Conservation (phyloP, 129 eudicot species). For the Logfia minima region DNA sequence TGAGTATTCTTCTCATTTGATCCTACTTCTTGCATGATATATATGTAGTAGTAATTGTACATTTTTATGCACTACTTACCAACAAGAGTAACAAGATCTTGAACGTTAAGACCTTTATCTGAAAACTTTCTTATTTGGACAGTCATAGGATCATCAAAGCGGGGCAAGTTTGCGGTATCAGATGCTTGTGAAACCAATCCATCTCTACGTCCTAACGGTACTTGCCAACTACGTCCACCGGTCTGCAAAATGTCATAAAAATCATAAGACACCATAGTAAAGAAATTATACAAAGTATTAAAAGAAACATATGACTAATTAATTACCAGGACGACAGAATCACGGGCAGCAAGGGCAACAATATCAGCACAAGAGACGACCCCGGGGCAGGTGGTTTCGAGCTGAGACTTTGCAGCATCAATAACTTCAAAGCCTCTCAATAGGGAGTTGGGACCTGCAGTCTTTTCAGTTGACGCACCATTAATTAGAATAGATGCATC, state of each 20-base stretch:
- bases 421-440: conserved; percentile 68
- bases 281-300: neutral
- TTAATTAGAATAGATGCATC: conserved; percentile 64
- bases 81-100: conserved; percentile 77
- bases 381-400: conserved; percentile 26
- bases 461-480: conserved; percentile 54
- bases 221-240: conserved; percentile 52
- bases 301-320: neutral
- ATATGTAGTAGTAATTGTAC: neutral
- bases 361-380: conserved; percentile 32
- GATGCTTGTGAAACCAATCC: conserved; percentile 67
- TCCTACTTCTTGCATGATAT: neutral
- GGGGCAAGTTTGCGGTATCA: conserved; percentile 56
- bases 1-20: no score
- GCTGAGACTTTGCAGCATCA: conserved; percentile 42
- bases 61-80: conserved; percentile 40
- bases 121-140: conserved; percentile 49
- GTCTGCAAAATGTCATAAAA: conserved; percentile 28
- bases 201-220: conserved; percentile 73
- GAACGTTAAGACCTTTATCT: conserved; percentile 45
- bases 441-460: conserved; percentile 40
- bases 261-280: neutral
- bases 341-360: conserved; percentile 29
- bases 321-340: conserved; percentile 20
- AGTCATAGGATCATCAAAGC: conserved; percentile 38